Evolutionary conservation across 192 early-diverging fungal species (phyloP), one percentile per base, ranked within the genome.

Genomic region (Coemansia sp.): DNA sequence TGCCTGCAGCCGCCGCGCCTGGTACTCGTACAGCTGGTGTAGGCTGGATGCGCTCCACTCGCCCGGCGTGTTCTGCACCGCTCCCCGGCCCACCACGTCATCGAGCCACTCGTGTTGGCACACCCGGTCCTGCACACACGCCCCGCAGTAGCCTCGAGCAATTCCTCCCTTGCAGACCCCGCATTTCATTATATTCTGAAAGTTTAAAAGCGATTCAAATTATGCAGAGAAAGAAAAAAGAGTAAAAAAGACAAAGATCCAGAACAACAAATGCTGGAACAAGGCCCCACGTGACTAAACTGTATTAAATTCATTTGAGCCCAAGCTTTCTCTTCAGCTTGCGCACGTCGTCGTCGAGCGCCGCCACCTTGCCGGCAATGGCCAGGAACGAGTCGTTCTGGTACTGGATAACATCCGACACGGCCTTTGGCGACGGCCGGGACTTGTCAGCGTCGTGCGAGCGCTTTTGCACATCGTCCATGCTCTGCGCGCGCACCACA

Each of bases 301-400:
- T 40, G 35, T 40, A 40, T 40, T 40, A 40, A n/a, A 40, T 40
- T 40, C 35, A 40, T 16, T 64, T 69, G 29, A 69, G n/a, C 0
- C 45, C 72, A 6, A 75, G 62, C 58, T 44, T 51, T 24, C 60
- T 60, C 50, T 22, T 21, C 28, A 75, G 60, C 32, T 62, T 51
- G 24, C 66, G 57, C 18, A 75, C 63, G 27, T 69, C 66, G 19
- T 75, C 73, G 32, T 69, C 66, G 7, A 75, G 50, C 6, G 73
- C 73, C 14, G 73, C 73, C 62, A 75, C 61, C 24, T 58, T 64
- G 42, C 66, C 59, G 14, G 66, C 73, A 62, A 75, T 68, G 11
- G 72, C 72, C 57, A 75, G 14, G 19, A 75, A 65, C 29, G 72
- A 67, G 58, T 75, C 72, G 61, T 75, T 75, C 62, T 75, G 72